Conservation (phyloP, 164 flowering plant genomes). For the Piper betle region DNA sequence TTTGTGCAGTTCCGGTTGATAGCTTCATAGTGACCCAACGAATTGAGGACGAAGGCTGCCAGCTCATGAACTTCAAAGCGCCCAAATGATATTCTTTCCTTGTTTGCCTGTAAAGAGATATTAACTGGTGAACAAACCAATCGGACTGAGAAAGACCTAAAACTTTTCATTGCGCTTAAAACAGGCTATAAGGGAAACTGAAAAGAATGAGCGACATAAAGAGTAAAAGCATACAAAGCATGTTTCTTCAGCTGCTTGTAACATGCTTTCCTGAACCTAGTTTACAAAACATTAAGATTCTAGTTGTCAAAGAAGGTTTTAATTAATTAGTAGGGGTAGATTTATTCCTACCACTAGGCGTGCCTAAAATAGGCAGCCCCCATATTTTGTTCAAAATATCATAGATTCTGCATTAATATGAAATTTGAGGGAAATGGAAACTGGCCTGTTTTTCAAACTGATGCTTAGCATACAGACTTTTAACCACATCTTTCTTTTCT, state of each 20-base stretch:
- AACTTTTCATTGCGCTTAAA: too few relatives aligned
- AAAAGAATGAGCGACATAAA: too few relatives aligned
- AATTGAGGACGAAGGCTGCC: conserved; percentile 80
- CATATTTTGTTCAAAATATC: too few relatives aligned
- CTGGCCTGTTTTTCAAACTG: conserved; percentile 91
- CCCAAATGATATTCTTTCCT: conserved; percentile 85
- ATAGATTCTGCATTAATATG: neutral
- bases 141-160: neutral
- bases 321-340: neutral
- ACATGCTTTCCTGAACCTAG: too few relatives aligned
- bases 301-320: too few relatives aligned
- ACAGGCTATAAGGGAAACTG: too few relatives aligned
- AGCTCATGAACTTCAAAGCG: conserved; percentile 83
- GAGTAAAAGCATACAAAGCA: too few relatives aligned
- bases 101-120: conserved; percentile 52
- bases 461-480: conserved; percentile 63
- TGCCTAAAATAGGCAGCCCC: neutral
- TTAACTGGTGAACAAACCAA: neutral
- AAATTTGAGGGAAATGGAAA: neutral
- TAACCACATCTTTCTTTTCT: conserved; percentile 75
- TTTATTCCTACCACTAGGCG: neutral
- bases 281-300: too few relatives aligned
- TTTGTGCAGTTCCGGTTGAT: conserved; percentile 66
- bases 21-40: conserved; percentile 74
- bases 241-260: too few relatives aligned